Evolutionary conservation across 2,329 filamentous ascomycete genomes (phyloP), one percentile per base, ranked within the genome.

Genomic region (Zymoseptoria passerinii): DNA sequence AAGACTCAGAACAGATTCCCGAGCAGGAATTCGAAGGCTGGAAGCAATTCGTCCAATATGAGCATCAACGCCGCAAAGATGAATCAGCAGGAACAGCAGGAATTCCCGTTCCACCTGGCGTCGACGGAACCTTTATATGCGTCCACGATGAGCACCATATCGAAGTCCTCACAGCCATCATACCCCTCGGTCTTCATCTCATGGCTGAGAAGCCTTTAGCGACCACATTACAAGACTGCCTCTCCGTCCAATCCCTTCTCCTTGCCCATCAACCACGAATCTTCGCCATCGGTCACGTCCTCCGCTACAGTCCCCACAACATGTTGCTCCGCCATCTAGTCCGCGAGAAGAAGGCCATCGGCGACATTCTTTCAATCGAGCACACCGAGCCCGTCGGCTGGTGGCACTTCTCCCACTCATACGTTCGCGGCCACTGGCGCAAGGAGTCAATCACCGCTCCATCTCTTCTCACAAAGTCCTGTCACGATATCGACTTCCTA

Each of bases 171-270:
- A 80, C 86, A 50, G 88, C 84, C 1, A 79, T 96, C 55, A 86
- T 88, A 1, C 82, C 82, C 10, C 75, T 77, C 70, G 82, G 78
- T 2, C 76, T 96, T 52, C 91, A 96, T 72, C 84, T 97, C 63
- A 89, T 96, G 80, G 95, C 91, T 72, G 94, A 99, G 78, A 99
- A 99, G 75, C 94, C 94, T 2, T 76, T 99, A 56, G 90, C 91
- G 0, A 90, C 90, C 20, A 87, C 83, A 0, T 76, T 97, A 28
- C 73, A 80, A 18, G 90, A 94, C 67, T 96, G 91, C 70, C 76
- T 96, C 40, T 79, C 78, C 50, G 92, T 95, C 67, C 68, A 70
- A 52, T 65, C 67, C 60, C 67, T 69, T 8, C 60, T 68, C 49
- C 57, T 55, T 70, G 59, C 71, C 64, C 50, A 63, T 23, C 63